Base-by-base conservation (phyloP, 129 eudicot species). In the Logfia minima region DNA sequence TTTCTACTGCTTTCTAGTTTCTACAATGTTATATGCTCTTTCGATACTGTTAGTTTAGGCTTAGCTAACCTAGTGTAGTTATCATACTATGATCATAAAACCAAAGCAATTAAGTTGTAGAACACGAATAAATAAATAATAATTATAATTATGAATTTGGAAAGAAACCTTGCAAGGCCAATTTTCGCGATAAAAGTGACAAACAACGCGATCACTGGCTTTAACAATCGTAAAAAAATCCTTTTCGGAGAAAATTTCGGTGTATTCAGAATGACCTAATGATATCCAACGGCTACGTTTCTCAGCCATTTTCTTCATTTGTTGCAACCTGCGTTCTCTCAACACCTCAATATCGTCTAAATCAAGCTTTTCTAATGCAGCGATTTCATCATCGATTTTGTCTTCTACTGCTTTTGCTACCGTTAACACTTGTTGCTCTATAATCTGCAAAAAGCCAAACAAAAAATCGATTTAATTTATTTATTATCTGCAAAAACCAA, bases 271-370 rank as follows among this genome's bases (percentile, higher is more conserved):
- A 9, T 93, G 96, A 19, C 98, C 98, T 21, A 93, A 87, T 9
- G 88, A 74, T 66, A 89, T 19, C 98, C 97, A 91, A n/a, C 86
- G 93, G 78, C 86, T 85, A 74, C 92, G 86, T 76, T 91, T 93
- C 84, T 93, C 97, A 4, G 98, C 93, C 96, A 89, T 89, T 83
- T 91, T 93, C 92, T 93, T 93, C 98, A 93, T 93, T 90, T 91
- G 98, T 19, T 90, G 92, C 81, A 93, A 73, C 37, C 98, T 64
- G 19, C 93, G 88, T 74, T 93, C 98, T 31, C 98, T 77, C 75
- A 93, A 52, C 2, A 66, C 92, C 86, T 93, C 98, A 9, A 93
- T 80, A 80, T 93, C 98, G 75, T 93, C 98, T n/a, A 81, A 43
- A 77, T 89, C 97, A 0, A 93, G 85, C 79, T 88, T 89, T 19